phyloP scores from a whole-genome alignment of 164 flowering plant genomes.

The Stephania yunnanensis region DNA sequence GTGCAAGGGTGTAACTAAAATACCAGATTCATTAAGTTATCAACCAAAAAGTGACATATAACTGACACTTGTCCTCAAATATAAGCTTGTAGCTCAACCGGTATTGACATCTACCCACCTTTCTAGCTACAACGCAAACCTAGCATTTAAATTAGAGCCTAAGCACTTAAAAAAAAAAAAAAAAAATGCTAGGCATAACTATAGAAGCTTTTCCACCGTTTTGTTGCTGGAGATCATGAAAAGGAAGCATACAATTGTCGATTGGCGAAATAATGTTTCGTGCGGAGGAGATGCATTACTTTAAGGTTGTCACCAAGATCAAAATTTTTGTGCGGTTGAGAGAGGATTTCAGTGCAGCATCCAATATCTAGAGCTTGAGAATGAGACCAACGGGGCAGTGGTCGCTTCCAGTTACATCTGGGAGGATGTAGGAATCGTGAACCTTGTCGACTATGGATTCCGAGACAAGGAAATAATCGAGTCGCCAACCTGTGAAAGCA shows the following conservation, averaged over 20 bases:
- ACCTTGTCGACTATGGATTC: constrained; percentile 75
- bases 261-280: background rate
- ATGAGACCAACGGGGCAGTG: constrained; percentile 89
- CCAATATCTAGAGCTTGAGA: constrained; percentile 46
- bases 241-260: background rate
- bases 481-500: constrained; percentile 77
- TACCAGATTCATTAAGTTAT: too few relatives aligned
- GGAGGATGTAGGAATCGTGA: constrained; percentile 88
- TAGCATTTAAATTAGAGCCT: too few relatives aligned
- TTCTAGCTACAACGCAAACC: too few relatives aligned
- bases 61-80: too few relatives aligned
- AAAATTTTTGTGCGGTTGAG: too few relatives aligned
- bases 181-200: background rate
- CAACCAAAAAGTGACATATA: too few relatives aligned
- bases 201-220: too few relatives aligned
- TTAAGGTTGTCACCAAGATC: too few relatives aligned
- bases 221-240: background rate
- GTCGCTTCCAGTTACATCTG: constrained; percentile 83
- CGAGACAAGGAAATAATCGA: constrained; percentile 89
- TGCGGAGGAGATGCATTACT: background rate
- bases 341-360: too few relatives aligned
- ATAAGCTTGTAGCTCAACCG: too few relatives aligned
- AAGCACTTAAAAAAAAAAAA: background rate
- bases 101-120: too few relatives aligned
- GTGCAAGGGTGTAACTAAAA: too few relatives aligned